Conservation (phyloP, 1,284 basidiomycete species). For the Cutaneotrichosporon sp. region DNA sequence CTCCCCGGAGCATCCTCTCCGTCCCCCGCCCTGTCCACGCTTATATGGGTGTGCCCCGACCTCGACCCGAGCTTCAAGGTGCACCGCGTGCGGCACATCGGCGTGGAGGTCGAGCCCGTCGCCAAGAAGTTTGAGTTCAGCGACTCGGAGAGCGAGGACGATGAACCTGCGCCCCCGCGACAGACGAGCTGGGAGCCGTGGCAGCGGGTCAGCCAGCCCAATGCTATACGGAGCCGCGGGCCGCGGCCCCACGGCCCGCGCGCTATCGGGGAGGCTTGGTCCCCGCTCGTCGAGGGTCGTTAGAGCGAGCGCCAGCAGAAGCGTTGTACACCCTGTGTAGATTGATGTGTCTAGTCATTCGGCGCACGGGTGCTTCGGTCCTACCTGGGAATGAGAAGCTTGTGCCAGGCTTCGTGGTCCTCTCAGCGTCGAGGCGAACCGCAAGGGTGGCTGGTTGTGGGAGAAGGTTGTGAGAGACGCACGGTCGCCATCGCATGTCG, state of each 20-base stretch:
- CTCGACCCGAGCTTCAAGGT: constrained; percentile 3
- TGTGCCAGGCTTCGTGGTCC: too few relatives aligned
- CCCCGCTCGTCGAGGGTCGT: neutral
- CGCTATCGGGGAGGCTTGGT: neutral
- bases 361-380: too few relatives aligned
- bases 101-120: neutral
- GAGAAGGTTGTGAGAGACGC: too few relatives aligned
- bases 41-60: neutral
- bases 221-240: neutral
- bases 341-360: too few relatives aligned
- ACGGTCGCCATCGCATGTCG: too few relatives aligned
- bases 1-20: neutral
- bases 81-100: neutral
- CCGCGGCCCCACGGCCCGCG: neutral
- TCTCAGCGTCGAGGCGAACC: too few relatives aligned
- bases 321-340: neutral
- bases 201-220: neutral
- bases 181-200: neutral
- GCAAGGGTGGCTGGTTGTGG: too few relatives aligned
- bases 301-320: neutral
- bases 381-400: too few relatives aligned
- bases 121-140: neutral
- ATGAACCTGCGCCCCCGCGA: neutral
- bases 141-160: neutral
- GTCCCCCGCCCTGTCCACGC: neutral